phyloP scores from a whole-genome alignment of 805 yeast genomes.

The Cyberlindnera xishuangbannaensis region DNA sequence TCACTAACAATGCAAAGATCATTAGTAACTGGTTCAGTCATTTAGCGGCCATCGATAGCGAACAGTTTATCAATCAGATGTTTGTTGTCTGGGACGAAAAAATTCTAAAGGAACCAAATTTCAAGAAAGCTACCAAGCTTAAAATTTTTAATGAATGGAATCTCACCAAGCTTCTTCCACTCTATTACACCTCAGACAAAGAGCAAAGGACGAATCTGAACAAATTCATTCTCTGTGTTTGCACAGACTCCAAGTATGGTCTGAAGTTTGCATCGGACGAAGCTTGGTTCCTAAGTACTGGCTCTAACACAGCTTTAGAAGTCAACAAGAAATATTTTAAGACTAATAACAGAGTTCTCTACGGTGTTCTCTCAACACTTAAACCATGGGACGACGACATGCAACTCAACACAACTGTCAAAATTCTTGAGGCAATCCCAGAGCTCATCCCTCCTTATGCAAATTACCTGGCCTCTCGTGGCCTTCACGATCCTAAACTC shows the following conservation, averaged over 20 bases:
- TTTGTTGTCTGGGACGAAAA: constrained; percentile 42
- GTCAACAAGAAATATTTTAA: constrained; percentile 49
- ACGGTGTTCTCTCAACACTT: constrained; percentile 53
- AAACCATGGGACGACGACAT: constrained; percentile 76
- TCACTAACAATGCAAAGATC: constrained; percentile 50
- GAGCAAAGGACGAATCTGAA: constrained; percentile 35
- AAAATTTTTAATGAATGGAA: constrained; percentile 75
- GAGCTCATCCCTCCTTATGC: constrained; percentile 74
- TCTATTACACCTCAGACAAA: constrained; percentile 38
- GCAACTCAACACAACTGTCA: constrained; percentile 51
- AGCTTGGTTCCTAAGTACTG: constrained; percentile 39
- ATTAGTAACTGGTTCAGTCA: constrained; percentile 65
- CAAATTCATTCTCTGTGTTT: constrained; percentile 42
- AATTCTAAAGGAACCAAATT: constrained; percentile 53
- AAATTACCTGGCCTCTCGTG: constrained; percentile 52
- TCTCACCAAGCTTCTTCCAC: constrained; percentile 47
- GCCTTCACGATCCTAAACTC: constrained; percentile 72
- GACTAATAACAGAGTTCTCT: constrained; percentile 62
- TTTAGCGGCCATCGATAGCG: constrained; percentile 48
- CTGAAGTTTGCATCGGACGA: constrained; percentile 40
- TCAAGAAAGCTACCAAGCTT: constrained; percentile 64
- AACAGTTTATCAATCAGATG: constrained; percentile 33
- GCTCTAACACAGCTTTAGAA: constrained; percentile 27
- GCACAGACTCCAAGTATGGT: constrained; percentile 47
- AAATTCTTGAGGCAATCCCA: constrained; percentile 47